Evolutionary conservation across 2,329 filamentous ascomycete species (phyloP).

Genomic region (Cladophialophora psammophila): DNA sequence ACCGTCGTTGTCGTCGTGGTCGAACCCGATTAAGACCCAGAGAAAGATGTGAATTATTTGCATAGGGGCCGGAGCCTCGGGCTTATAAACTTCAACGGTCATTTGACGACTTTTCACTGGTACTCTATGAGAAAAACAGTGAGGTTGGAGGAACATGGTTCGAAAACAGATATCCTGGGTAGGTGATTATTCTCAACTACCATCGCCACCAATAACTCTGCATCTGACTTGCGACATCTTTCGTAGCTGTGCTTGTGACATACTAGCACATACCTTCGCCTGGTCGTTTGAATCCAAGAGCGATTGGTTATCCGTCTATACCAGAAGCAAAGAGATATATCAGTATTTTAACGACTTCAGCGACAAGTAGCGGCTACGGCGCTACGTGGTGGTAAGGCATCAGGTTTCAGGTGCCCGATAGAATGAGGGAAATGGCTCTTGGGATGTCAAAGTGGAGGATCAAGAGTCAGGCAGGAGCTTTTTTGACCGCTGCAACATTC

Average conservation of each 20-base stretch:
- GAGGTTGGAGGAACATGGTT: background rate
- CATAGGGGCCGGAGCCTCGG: constrained; percentile 28
- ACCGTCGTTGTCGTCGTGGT: no score
- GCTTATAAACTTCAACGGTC: constrained; percentile 26
- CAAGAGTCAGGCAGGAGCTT: constrained; percentile 12
- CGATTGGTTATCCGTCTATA: constrained; percentile 73
- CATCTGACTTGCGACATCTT: no score
- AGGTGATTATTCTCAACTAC: no score
- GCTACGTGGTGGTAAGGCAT: constrained; percentile 54
- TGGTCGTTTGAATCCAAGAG: constrained; percentile 72
- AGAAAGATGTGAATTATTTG: constrained; percentile 25
- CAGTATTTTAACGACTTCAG: constrained; percentile 72
- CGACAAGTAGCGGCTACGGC: constrained; percentile 69
- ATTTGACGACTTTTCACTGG: constrained; percentile 45
- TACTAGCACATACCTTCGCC: constrained; percentile 67
- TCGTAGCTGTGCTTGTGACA: constrained; percentile 28
- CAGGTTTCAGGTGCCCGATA: constrained; percentile 23
- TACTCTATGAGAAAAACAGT: constrained; percentile 52
- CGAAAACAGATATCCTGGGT: background rate
- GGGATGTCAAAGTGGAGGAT: constrained; percentile 18
- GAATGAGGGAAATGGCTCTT: constrained; percentile 15
- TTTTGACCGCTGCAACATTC: constrained; percentile 33
- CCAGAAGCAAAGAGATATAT: constrained; percentile 70
- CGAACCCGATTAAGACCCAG: no score
- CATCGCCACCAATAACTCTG: no score